Conservation (phyloP, 371 early-diverging fungal species). For the Rhizopus arrhizus region DNA sequence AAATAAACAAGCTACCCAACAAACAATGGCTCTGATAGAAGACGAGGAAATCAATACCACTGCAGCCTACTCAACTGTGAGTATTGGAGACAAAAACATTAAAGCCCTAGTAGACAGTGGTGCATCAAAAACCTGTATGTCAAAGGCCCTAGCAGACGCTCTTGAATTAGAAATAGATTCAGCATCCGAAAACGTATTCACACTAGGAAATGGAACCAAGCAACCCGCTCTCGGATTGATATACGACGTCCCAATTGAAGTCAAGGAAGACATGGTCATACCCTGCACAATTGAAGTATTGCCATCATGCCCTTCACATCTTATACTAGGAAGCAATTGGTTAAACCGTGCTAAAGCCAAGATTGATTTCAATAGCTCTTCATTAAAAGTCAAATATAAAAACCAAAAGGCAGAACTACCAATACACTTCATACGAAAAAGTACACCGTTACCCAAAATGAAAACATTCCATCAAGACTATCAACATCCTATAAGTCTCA, state of each 20-base stretch:
- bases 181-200: background rate
- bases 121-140: conserved; percentile 2
- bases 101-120: conserved; percentile 2
- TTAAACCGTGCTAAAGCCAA: background rate
- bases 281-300: conserved; percentile 3
- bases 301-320: conserved; percentile 2
- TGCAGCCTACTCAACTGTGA: background rate
- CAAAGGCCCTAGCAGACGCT: conserved; percentile 1
- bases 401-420: background rate
- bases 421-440: too few relatives aligned
- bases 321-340: conserved; percentile 6
- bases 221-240: conserved; percentile 5
- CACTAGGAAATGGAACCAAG: conserved; percentile 11
- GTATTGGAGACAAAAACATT: background rate
- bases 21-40: background rate
- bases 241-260: conserved; percentile 4
- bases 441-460: too few relatives aligned
- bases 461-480: too few relatives aligned
- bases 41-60: conserved; percentile 9
- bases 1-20: too few relatives aligned
- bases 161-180: background rate
- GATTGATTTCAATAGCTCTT: background rate
- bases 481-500: too few relatives aligned
- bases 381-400: background rate
- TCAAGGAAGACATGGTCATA: background rate